Base-by-base conservation (phyloP, 2,329 filamentous ascomycete genomes). In the Immersiporthe knoxdaviesiana region DNA sequence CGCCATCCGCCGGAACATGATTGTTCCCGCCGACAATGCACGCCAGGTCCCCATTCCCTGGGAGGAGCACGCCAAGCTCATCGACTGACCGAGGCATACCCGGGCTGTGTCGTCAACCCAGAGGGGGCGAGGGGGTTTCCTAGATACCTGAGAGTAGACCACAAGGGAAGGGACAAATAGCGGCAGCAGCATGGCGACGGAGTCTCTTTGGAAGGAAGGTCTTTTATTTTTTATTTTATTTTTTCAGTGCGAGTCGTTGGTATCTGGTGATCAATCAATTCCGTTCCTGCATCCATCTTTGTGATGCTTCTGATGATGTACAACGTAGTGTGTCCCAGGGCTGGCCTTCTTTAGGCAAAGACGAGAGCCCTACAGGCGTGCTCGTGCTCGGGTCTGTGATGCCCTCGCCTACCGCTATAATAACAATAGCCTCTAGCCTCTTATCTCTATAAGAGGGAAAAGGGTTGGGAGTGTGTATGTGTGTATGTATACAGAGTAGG, bases 1-100 rank as follows among this genome's bases (percentile, higher is more conserved):
- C 70, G 80, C 76, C 69, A 77, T 91, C 63, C 82, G 81, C 65
- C 80, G 76, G 63, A 88, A 86, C 75, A 74, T 90, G 70, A 77
- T 83, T 4, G 79, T 80, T 5, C 77, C 80, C 24, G 70, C 59
- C 35, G 71, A 63, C 32, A 58, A 54, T 35, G 68, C 73, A 44
- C 72, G 73, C 21, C 70, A 74, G 21, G 70, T 68, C 37, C 71
- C 72, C 5, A 52, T 77, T 30, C 71, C 74, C 47, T 79, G 77
- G 78, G 68, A 75, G 69, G 62, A 73, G 37, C 74, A 78, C 68
- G 74, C 73, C n/a, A 72, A 72, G 39, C 41, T 75, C 59, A 56
- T 73, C 64, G 56, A 62, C 35, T 73, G 62, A 70, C n/a, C n/a
- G n/a, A 8, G 56, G 70, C 21, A n/a, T 3, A 21, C 68, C 60